phyloP scores from a whole-genome alignment of 2,329 filamentous ascomycete species.

The Fusarium fujikuroi region DNA sequence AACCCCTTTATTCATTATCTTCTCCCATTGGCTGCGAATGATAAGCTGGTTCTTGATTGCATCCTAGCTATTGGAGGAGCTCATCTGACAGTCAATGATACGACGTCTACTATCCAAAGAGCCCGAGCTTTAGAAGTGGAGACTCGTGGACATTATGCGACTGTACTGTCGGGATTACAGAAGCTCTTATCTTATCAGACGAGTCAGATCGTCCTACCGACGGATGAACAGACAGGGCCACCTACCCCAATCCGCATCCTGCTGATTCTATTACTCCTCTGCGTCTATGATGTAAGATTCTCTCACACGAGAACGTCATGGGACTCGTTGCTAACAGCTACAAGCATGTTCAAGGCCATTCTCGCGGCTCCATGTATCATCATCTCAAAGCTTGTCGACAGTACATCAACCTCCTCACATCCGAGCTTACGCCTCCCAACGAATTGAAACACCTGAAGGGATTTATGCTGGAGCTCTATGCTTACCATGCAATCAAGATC shows the following conservation, averaged over 20 bases:
- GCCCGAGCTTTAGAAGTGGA: constrained; percentile 1
- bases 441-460: neutral
- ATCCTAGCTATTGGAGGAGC: constrained; percentile 15
- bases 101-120: neutral
- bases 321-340: neutral
- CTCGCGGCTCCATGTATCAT: neutral
- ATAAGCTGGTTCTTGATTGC: constrained; percentile 3
- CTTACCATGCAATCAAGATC: neutral
- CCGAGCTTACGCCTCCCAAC: neutral
- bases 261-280: neutral
- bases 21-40: constrained; percentile 1
- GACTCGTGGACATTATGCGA: constrained; percentile 3
- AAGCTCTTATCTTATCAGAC: neutral
- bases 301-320: fast-evolving
- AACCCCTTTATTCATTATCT: constrained; percentile 15
- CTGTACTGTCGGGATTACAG: neutral
- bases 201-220: fast-evolving
- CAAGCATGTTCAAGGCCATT: neutral
- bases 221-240: neutral
- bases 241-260: neutral
- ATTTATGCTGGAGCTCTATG: constrained; percentile 3
- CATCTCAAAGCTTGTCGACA: constrained; percentile 10
- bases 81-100: neutral
- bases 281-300: constrained; percentile 5
- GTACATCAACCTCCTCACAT: neutral